Conservation (phyloP, 345 rosid species). For the Syzygium aromaticum region DNA sequence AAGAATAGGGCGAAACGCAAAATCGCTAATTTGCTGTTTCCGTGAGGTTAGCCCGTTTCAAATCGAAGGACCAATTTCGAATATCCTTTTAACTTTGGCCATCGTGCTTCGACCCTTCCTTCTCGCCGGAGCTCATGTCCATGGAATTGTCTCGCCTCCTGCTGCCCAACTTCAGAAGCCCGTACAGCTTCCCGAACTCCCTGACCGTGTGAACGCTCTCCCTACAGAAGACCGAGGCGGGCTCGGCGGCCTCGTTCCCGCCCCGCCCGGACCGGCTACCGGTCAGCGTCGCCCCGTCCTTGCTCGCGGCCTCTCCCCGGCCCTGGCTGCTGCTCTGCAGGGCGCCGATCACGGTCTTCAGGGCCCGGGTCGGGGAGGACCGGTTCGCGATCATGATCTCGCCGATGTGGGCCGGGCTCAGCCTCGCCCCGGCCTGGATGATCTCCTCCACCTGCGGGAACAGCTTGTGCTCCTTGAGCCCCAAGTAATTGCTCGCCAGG, state of each 20-base stretch:
- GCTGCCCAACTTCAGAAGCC: slow-evolving; percentile 49
- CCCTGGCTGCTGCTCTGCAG: slow-evolving; percentile 68
- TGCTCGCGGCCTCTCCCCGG: slow-evolving; percentile 17
- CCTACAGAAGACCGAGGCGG: slow-evolving; percentile 27
- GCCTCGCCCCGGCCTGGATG: slow-evolving; percentile 61
- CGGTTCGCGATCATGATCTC: slow-evolving; percentile 92
- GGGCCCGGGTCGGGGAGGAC: slow-evolving; percentile 87
- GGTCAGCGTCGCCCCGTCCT: slow-evolving; percentile 22
- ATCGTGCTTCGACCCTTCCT: slow-evolving; percentile 11
- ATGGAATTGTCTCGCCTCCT: slow-evolving; percentile 32
- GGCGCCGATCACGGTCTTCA: slow-evolving; percentile 75
- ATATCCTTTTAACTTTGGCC: background rate
- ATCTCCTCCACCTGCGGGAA: slow-evolving; percentile 86
- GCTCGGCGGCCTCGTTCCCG: slow-evolving; percentile 23
- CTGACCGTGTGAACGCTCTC: slow-evolving; percentile 49
- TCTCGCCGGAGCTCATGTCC: slow-evolving; percentile 20
- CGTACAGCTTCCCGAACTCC: slow-evolving; percentile 63
- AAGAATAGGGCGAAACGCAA: too few species aligned
- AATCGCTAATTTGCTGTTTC: too few species aligned
- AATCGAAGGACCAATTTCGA: background rate
- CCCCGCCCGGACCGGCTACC: slow-evolving; percentile 28
- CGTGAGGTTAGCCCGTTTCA: background rate
- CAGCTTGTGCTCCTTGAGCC: slow-evolving; percentile 85
- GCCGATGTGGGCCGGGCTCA: slow-evolving; percentile 87
- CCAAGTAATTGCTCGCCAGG: slow-evolving; percentile 60